These are phyloP conservation scores for Xylaria sp. DNA, from an alignment of 495 filamentous ascomycete genomes.

Conservation along the genomic window DNA sequence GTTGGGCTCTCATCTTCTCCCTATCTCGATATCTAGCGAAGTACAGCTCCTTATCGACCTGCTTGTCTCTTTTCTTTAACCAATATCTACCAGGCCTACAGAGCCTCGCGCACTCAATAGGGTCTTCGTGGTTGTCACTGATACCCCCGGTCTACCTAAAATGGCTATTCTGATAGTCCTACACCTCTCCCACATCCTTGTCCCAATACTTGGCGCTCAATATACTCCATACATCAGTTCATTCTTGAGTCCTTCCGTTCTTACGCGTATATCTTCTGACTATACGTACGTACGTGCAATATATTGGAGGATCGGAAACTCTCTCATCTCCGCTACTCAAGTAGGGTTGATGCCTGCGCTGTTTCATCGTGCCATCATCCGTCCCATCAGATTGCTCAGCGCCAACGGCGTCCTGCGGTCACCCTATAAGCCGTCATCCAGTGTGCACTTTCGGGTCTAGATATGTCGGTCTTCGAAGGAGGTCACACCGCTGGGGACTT, in stretches of 20 bases:
- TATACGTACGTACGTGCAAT: background rate
- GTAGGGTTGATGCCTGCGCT: constrained; percentile 7
- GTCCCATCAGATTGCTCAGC: constrained; percentile 20
- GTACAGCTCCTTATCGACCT: background rate
- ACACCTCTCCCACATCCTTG: constrained; percentile 1
- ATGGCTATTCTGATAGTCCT: background rate
- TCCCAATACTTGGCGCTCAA: constrained; percentile 19
- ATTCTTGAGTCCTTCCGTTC: background rate
- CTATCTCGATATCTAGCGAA: background rate
- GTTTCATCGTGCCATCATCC: background rate
- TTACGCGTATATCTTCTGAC: background rate
- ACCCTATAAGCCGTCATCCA: background rate
- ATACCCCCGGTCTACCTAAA: constrained; percentile 1
- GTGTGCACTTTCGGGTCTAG: background rate
- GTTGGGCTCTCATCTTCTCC: background rate
- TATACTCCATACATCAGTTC: background rate
- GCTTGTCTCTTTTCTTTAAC: background rate
- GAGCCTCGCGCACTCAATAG: background rate
- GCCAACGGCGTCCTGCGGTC: background rate
- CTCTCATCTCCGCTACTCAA: background rate
- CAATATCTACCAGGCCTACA: background rate
- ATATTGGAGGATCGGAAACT: constrained; percentile 7
- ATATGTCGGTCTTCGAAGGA: background rate
- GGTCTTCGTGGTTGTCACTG: background rate
- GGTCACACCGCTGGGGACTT: background rate